Conservation (phyloP, 345 rosid species). For the Hibiscus trionum region DNA sequence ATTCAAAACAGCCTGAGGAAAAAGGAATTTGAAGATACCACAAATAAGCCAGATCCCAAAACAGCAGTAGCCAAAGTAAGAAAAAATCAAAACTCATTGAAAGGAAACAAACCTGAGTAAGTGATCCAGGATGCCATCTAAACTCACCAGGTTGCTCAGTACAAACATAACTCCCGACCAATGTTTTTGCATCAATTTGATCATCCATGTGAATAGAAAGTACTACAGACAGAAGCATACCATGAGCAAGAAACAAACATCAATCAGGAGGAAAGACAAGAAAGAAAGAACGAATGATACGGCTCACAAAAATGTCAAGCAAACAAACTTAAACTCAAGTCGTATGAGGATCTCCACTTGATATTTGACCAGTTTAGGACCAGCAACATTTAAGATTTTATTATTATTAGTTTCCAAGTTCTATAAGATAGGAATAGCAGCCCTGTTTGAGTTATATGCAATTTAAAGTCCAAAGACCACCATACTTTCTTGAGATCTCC, state of each 20-base stretch:
- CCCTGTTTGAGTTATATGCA: not conserved
- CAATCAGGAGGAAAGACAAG: not conserved
- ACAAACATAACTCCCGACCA: constrained; percentile 88
- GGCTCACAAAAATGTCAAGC: not conserved
- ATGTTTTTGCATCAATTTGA: constrained; percentile 90
- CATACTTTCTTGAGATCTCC: not conserved
- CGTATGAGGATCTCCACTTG: not conserved
- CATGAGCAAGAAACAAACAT: not conserved
- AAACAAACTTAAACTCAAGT: not conserved
- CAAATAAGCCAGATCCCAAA: not conserved
- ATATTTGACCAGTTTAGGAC: not conserved
- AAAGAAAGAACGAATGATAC: not conserved
- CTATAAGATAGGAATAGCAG: not conserved
- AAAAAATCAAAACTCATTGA: constrained; percentile 9
- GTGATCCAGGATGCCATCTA: constrained; percentile 96
- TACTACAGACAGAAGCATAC: constrained; percentile 26
- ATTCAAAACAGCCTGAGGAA: constrained; percentile 58
- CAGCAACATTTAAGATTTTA: not conserved
- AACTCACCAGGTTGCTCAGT: constrained; percentile 95
- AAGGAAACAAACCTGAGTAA: constrained; percentile 66
- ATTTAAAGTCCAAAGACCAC: too few species aligned
- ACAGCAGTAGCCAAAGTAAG: not conserved
- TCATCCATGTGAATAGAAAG: constrained; percentile 91
- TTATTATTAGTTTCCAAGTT: not conserved
- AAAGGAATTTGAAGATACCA: not conserved